Evolutionary conservation across 2,329 filamentous ascomycete species (phyloP).

Genomic region (Taxawa tesnikishii): DNA sequence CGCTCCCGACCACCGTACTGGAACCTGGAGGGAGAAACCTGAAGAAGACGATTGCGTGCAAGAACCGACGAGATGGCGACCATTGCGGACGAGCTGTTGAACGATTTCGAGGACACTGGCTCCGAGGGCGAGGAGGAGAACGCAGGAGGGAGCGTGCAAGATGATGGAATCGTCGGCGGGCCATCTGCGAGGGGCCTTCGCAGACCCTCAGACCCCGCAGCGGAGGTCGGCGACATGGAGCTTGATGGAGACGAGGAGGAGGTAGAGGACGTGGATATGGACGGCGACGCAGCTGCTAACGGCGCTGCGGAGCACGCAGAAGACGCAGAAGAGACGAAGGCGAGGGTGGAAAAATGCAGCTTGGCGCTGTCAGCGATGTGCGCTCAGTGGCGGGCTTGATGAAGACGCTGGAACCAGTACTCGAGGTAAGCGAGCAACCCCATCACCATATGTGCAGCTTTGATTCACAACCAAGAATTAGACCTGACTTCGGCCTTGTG

Average conservation of each 20-base stretch:
- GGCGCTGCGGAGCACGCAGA: conserved; percentile 43
- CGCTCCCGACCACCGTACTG: too few species aligned
- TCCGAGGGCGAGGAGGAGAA: conserved; percentile 57
- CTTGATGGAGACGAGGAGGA: conserved; percentile 44
- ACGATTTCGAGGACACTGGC: conserved; percentile 79
- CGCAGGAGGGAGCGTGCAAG: conserved; percentile 15
- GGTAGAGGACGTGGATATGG: conserved; percentile 12
- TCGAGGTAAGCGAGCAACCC: conserved; percentile 55
- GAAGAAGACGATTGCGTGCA: too few species aligned
- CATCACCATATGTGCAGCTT: conserved; percentile 16
- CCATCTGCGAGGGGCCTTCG: conserved; percentile 5
- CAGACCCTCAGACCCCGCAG: conserved; percentile 10
- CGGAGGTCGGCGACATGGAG: conserved; percentile 32
- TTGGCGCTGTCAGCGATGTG: conserved; percentile 63
- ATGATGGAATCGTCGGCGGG: conserved; percentile 8
- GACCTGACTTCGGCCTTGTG: conserved; percentile 52
- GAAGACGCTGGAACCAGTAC: conserved; percentile 66
- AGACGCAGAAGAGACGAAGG: conserved; percentile 58
- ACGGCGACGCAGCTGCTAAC: conserved; percentile 46
- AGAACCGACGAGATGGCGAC: conserved; percentile 67
- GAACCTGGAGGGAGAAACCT: too few species aligned
- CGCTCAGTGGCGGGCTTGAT: conserved; percentile 69
- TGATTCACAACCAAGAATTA: conserved; percentile 55
- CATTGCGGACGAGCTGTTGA: conserved; percentile 80
- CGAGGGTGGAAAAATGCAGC: conserved; percentile 70